Evolutionary conservation across 176 grass and related monocot species (phyloP), one percentile per base, ranked within the genome.

Genomic region (Pontederia crassipes): DNA sequence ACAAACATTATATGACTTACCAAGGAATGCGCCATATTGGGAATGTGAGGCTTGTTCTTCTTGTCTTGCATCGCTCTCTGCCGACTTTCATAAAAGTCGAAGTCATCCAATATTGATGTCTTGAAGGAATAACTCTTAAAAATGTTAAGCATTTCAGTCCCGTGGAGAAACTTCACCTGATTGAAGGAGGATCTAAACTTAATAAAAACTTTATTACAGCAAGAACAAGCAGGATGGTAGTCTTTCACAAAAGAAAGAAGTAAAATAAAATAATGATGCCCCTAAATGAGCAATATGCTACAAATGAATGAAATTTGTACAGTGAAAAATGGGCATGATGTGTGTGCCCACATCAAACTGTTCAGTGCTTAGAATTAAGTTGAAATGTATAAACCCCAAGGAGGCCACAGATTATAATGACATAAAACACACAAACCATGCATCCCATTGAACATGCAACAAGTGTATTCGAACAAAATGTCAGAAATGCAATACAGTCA

Each of bases 61-160:
- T 85, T 83, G 54, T 89, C 80, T 80, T 95, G 90, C 82, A 95
- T 86, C 68, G 77, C 86, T 80, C 79, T 86, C 61, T 95, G 86
- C 64, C 90, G 82, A 67, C 76, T 89, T 53, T 95, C 86, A 4
- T 95, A 95, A 48, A 86, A 95, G 49, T 80, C 86, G 68, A 95
- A 95, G 66, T 95, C 86, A 0, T 95, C 90, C 69, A 95, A 74
- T 77, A 95, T 95, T 65, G 90, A 89, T 18, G 86, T 95, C 86
- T 89, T 89, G 48, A 64, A 74, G 51, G 80, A 74, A 27, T 86
- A 89, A 56, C 72, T 95, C 68, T 86, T 95, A 78, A 95, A 86
- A 83, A 89, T 83, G 50, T 67, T 86, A 48, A 95, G 61, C 77
- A 84, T 95, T 46, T 89, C 90, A 71, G 60, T 73, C 28, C 90